Evolutionary conservation across 1,284 basidiomycete genomes (phyloP).

Genomic region (Lentinula novae-zelandiae): DNA sequence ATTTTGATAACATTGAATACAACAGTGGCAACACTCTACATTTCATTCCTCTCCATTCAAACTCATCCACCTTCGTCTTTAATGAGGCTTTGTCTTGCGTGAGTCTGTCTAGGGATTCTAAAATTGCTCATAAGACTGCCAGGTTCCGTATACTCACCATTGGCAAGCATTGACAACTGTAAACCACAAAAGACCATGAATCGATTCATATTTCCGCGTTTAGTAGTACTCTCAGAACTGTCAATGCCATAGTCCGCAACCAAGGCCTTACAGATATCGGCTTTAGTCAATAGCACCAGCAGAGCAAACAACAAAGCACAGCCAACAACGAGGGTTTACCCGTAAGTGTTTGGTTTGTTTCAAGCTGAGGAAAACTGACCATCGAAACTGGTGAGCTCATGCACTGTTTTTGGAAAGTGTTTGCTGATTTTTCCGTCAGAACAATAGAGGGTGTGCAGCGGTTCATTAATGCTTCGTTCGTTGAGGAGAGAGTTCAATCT

Average conservation of each 20-base stretch:
- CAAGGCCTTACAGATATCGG: slow-evolving; percentile 31
- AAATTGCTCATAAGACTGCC: background rate
- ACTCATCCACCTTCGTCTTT: no score
- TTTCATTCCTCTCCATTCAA: no score
- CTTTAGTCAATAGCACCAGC: slow-evolving; percentile 17
- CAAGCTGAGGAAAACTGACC: slow-evolving; percentile 27
- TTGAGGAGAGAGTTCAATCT: slow-evolving; percentile 45
- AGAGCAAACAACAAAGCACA: no score
- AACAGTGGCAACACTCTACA: background rate
- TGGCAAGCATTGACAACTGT: slow-evolving; percentile 44
- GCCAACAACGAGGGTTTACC: background rate
- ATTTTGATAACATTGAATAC: background rate
- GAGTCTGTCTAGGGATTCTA: background rate
- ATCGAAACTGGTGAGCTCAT: slow-evolving; percentile 40
- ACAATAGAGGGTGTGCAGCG: slow-evolving; percentile 43
- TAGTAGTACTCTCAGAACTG: slow-evolving; percentile 18
- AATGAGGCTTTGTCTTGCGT: background rate
- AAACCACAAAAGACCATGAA: slow-evolving; percentile 52
- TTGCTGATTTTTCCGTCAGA: slow-evolving; percentile 38
- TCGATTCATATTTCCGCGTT: slow-evolving; percentile 44
- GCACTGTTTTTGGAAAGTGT: slow-evolving; percentile 43
- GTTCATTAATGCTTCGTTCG: slow-evolving; percentile 33
- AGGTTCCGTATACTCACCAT: slow-evolving; percentile 21
- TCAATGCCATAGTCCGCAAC: slow-evolving; percentile 39
- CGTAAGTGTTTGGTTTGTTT: background rate